A percentile compares a stretch with the other conserved stretches of the same genome.
Conservation (phyloP, 164 flowering plant genomes). For the Santalum album region DNA sequence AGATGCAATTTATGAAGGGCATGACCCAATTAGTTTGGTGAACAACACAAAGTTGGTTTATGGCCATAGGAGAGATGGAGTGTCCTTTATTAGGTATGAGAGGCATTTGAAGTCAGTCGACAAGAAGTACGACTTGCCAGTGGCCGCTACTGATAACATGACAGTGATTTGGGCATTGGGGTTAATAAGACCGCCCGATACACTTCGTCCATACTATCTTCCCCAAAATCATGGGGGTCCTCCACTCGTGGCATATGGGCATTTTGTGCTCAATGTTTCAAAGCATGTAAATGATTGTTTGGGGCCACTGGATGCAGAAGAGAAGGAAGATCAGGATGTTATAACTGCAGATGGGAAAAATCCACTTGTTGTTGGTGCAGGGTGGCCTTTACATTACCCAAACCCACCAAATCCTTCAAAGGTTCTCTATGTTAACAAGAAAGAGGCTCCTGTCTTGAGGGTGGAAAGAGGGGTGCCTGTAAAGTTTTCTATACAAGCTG, state of each 20-base stretch:
- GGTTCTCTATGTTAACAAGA: constrained; percentile 83
- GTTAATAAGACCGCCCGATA: constrained; percentile 73
- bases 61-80: constrained; percentile 91
- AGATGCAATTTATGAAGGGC: constrained; percentile 52
- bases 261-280: constrained; percentile 63
- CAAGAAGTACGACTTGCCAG: constrained; percentile 53
- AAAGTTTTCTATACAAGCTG: constrained; percentile 86
- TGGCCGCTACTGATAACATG: constrained; percentile 46
- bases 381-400: constrained; percentile 69
- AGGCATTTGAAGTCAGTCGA: constrained; percentile 53
- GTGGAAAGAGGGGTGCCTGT: constrained; percentile 96
- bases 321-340: constrained; percentile 82
- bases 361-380: constrained; percentile 57
- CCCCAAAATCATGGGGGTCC: constrained; percentile 86
- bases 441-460: constrained; percentile 80
- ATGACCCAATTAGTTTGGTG: constrained; percentile 39
- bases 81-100: constrained; percentile 66
- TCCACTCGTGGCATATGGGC: constrained; percentile 38
- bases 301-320: constrained; percentile 83
- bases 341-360: constrained; percentile 68
- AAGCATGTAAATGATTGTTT: constrained; percentile 64
- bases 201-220: constrained; percentile 68
- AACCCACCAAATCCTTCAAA: constrained; percentile 87
- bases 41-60: constrained; percentile 68
- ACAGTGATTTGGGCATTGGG: constrained; percentile 94